These are phyloP conservation scores for Salvia splendens DNA, from an alignment of 257 asterid species.

Conservation along the genomic window DNA sequence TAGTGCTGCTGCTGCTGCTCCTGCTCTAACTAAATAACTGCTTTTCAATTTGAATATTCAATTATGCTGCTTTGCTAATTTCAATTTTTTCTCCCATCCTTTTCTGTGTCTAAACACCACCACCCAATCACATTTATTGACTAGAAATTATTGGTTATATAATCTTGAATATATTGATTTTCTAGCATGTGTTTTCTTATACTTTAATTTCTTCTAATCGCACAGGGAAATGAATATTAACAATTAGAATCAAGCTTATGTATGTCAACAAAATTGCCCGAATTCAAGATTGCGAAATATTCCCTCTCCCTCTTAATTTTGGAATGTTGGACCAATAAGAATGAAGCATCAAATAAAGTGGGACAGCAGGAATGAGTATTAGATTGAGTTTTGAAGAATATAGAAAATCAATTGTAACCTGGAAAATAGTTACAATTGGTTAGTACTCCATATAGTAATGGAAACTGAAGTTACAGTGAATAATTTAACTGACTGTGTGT, in stretches of 20 bases:
- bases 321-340: background rate
- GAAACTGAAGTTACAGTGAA: background rate
- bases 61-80: background rate
- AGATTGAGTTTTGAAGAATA: background rate
- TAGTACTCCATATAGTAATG: background rate
- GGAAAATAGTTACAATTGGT: background rate
- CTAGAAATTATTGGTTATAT: background rate
- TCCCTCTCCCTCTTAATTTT: background rate
- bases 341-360: slow-evolving; percentile 24
- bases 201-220: no score
- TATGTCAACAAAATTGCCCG: no score
- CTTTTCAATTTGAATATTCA: slow-evolving; percentile 43
- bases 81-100: background rate
- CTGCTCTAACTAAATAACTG: slow-evolving; percentile 21
- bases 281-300: no score
- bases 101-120: background rate
- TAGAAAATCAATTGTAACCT: background rate
- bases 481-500: background rate
- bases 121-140: slow-evolving; percentile 3
- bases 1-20: background rate
- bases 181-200: background rate
- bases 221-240: no score
- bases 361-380: slow-evolving; percentile 25
- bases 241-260: no score
- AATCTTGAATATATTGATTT: background rate